A percentile compares a stretch with the other conserved stretches of the same genome.
Conservation (phyloP, 2,329 filamentous ascomycete species). For the Massarina eburnea region DNA sequence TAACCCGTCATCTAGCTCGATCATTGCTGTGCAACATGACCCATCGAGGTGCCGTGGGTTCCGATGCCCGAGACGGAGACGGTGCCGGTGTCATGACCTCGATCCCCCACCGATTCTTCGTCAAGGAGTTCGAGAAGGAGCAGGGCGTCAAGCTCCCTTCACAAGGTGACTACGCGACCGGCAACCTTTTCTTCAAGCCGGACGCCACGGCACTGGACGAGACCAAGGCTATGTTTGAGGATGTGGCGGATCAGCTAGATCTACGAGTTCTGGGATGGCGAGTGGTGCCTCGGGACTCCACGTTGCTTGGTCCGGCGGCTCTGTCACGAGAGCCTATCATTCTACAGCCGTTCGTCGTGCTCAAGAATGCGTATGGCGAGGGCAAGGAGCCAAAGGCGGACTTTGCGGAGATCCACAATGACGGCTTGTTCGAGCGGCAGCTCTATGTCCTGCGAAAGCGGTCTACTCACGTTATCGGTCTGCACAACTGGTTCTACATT, state of each 20-base stretch:
- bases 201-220: slow-evolving; percentile 86
- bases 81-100: slow-evolving; percentile 99
- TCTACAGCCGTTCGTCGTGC: slow-evolving; percentile 91
- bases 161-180: slow-evolving; percentile 90
- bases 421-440: slow-evolving; percentile 85
- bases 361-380: slow-evolving; percentile 79
- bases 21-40: slow-evolving; percentile 99
- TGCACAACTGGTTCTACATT: slow-evolving; percentile 98
- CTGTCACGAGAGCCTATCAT: slow-evolving; percentile 93
- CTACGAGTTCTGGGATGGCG: slow-evolving; percentile 94
- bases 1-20: slow-evolving; percentile 60
- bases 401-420: slow-evolving; percentile 79
- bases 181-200: slow-evolving; percentile 98
- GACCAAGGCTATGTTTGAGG: slow-evolving; percentile 90
- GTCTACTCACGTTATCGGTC: slow-evolving; percentile 88
- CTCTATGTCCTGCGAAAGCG: slow-evolving; percentile 94
- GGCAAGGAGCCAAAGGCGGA: slow-evolving; percentile 77
- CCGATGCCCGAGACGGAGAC: slow-evolving; percentile 95
- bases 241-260: slow-evolving; percentile 84
- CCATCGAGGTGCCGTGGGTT: slow-evolving; percentile 96
- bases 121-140: slow-evolving; percentile 96
- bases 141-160: slow-evolving; percentile 84
- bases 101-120: slow-evolving; percentile 96
- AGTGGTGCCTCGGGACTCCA: slow-evolving; percentile 91
- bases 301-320: slow-evolving; percentile 87